Evolutionary conservation across 2,329 filamentous ascomycete genomes (phyloP).

Genomic region (Nothomitra cinnamomea): DNA sequence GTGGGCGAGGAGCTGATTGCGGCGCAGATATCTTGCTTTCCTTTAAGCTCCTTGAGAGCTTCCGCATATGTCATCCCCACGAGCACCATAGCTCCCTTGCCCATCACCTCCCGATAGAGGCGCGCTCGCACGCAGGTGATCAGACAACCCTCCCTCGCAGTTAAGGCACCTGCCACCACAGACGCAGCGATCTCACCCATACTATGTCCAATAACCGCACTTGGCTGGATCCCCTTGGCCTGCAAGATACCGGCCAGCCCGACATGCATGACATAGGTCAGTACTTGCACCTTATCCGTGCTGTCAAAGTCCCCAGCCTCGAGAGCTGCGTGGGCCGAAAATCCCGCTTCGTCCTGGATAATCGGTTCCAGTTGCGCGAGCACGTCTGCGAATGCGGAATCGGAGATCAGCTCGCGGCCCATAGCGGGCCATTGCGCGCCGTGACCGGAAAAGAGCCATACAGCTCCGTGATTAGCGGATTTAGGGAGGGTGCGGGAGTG

Average conservation of each 20-base stretch:
- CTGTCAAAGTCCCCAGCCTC: too few relatives aligned
- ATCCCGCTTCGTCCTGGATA: too few relatives aligned
- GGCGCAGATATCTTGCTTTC: too few relatives aligned
- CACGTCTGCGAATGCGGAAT: background rate
- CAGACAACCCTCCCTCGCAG: constrained; percentile 19
- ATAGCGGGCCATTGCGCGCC: constrained; percentile 20
- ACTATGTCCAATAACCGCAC: constrained; percentile 16
- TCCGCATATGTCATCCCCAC: too few relatives aligned
- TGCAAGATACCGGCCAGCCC: constrained; percentile 1
- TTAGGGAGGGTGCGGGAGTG: too few relatives aligned
- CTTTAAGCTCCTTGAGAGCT: too few relatives aligned
- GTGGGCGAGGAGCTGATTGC: too few relatives aligned
- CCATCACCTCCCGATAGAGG: too few relatives aligned
- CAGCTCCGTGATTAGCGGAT: too few relatives aligned
- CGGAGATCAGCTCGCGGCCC: constrained; percentile 16
- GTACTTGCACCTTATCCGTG: too few relatives aligned
- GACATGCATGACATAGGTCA: constrained; percentile 7
- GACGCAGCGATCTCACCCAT: constrained; percentile 20
- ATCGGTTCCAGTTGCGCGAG: background rate
- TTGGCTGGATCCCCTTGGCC: constrained; percentile 9
- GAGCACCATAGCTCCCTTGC: too few relatives aligned
- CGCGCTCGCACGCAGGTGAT: constrained; percentile 26
- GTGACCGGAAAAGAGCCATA: constrained; percentile 19
- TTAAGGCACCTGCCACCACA: constrained; percentile 14
- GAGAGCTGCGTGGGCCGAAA: too few relatives aligned